Percentiles rank a stretch among this genome's conserved stretches.
Conservation (phyloP, 192 early-diverging fungal genomes). For the Entomortierella chlamydospora region DNA sequence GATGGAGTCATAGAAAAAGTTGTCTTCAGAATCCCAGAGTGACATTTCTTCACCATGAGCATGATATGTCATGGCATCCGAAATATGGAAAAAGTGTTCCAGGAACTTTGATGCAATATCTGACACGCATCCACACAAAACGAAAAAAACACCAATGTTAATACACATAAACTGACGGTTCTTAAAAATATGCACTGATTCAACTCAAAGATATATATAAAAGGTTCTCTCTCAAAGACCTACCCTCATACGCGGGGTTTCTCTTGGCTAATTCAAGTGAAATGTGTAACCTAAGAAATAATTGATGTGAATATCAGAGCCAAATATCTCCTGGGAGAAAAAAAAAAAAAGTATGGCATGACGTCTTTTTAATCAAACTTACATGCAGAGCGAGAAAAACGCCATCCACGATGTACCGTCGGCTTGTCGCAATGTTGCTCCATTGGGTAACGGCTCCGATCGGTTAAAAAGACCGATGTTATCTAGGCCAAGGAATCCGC, state of each 20-base stretch:
- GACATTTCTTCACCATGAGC: conserved; percentile 42
- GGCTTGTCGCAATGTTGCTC: conserved; percentile 59
- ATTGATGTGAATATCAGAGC: no score
- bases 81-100: conserved; percentile 69
- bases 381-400: conserved; percentile 53
- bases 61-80: conserved; percentile 63
- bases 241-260: conserved; percentile 41
- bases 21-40: conserved; percentile 60
- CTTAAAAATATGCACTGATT: no score
- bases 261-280: conserved; percentile 45
- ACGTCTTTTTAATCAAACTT: no score
- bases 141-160: neutral
- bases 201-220: no score
- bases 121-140: neutral
- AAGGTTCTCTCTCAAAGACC: no score
- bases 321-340: no score
- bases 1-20: conserved; percentile 66
- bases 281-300: conserved; percentile 38
- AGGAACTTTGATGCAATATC: conserved; percentile 69
- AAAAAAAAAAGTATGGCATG: neutral
- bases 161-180: no score
- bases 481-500: conserved; percentile 66
- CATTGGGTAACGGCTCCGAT: conserved; percentile 58
- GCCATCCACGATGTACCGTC: conserved; percentile 70
- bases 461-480: conserved; percentile 70